Evolutionary conservation across 1,284 basidiomycete genomes (phyloP).

Genomic region (Schizophyllum amplum): DNA sequence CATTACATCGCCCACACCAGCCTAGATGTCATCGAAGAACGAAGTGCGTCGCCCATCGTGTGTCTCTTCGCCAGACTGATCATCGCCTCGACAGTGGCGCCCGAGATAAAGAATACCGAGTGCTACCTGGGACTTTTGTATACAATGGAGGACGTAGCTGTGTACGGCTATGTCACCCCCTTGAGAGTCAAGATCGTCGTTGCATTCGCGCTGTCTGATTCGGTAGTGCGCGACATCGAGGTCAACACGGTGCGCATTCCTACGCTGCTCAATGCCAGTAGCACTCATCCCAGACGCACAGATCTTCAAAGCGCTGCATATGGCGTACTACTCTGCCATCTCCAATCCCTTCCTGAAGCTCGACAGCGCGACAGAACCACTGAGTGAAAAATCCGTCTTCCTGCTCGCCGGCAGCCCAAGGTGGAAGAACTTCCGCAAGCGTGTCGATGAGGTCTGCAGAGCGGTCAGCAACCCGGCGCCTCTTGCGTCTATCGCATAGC

Average conservation of each 20-base stretch:
- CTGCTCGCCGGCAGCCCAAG: constrained; percentile 52
- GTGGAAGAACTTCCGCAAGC: constrained; percentile 60
- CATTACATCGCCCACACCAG: constrained; percentile 79
- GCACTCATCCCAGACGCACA: constrained; percentile 20
- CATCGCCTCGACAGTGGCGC: constrained; percentile 28
- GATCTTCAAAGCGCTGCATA: constrained; percentile 77
- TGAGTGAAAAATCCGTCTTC: constrained; percentile 44
- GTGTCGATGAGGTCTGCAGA: constrained; percentile 64
- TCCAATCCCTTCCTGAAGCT: constrained; percentile 73
- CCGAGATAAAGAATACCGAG: constrained; percentile 51
- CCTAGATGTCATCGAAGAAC: constrained; percentile 74
- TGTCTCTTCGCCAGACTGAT: neutral
- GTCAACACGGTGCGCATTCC: constrained; percentile 47
- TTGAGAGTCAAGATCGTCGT: constrained; percentile 75
- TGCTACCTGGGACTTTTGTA: constrained; percentile 75
- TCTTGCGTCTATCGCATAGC: constrained; percentile 9
- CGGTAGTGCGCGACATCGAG: constrained; percentile 69
- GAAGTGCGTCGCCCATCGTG: constrained; percentile 32
- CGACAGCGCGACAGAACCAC: constrained; percentile 36
- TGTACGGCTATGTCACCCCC: constrained; percentile 75
- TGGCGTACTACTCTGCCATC: constrained; percentile 69
- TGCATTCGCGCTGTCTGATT: constrained; percentile 66
- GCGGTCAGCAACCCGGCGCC: constrained; percentile 35
- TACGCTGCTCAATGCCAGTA: neutral
- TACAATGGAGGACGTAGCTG: constrained; percentile 74